A percentile compares a stretch with the other conserved stretches of the same genome.
These are phyloP conservation scores for Coccinonectria pachysandricola DNA, from an alignment of 2,329 filamentous ascomycete species.

Conservation along the genomic window DNA sequence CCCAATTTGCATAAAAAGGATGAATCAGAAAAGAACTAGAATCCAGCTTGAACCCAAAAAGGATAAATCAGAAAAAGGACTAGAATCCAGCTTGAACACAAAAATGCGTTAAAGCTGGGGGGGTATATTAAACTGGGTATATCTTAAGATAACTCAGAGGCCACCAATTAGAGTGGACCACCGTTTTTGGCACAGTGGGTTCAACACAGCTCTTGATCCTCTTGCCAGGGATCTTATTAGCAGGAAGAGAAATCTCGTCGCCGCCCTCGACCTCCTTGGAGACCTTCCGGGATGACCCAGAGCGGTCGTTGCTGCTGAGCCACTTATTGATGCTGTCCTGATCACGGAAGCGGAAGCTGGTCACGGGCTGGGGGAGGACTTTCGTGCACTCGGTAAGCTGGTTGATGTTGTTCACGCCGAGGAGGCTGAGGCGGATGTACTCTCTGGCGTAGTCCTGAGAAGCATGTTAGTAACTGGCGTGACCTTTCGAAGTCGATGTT, in stretches of 20 bases:
- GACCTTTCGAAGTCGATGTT: too few relatives aligned
- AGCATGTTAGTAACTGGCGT: conserved; percentile 4
- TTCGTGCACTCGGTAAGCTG: conserved; percentile 43
- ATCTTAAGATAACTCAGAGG: too few relatives aligned
- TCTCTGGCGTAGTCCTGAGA: conserved; percentile 38
- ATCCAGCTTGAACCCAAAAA: too few relatives aligned
- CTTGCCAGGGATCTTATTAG: conserved; percentile 13
- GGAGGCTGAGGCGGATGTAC: conserved; percentile 42
- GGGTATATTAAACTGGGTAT: too few relatives aligned
- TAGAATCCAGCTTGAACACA: too few relatives aligned
- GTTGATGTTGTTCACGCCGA: conserved; percentile 48
- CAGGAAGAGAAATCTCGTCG: conserved; percentile 13
- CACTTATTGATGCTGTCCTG: conserved; percentile 16
- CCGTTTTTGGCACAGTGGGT: too few relatives aligned
- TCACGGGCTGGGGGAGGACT: conserved; percentile 31
- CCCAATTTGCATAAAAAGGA: too few relatives aligned
- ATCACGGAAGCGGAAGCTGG: conserved; percentile 10
- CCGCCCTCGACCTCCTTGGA: conserved; percentile 14
- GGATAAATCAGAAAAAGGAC: too few relatives aligned
- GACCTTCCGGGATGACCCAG: conserved; percentile 17
- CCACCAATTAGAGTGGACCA: too few relatives aligned
- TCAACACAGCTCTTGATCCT: too few relatives aligned
- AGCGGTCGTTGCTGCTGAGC: conserved; percentile 18
- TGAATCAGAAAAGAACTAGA: too few relatives aligned
- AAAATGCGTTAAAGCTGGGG: too few relatives aligned